These are phyloP conservation scores for Amanita thiersii DNA, from an alignment of 768 basidiomycete genomes.

Conservation along the genomic window DNA sequence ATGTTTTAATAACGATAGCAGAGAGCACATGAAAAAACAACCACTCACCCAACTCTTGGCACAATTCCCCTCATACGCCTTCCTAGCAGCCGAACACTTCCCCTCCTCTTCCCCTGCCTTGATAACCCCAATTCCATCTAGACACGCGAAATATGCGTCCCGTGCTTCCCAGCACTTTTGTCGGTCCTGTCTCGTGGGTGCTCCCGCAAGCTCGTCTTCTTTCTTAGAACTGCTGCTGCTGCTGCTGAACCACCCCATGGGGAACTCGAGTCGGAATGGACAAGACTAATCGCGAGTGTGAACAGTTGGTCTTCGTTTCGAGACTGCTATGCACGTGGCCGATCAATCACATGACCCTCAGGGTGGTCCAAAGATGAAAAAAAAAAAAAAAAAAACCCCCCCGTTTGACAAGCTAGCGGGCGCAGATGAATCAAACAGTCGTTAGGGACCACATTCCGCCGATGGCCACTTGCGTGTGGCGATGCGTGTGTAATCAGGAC, in stretches of 20 bases:
- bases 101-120: slow-evolving; percentile 67
- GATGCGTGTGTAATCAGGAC: too few species aligned
- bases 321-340: too few species aligned
- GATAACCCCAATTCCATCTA: slow-evolving; percentile 60
- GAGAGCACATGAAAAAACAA: slow-evolving; percentile 17
- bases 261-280: slow-evolving; percentile 7
- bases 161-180: slow-evolving; percentile 80
- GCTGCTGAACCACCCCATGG: slow-evolving; percentile 36
- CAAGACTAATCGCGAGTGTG: too few species aligned
- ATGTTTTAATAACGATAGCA: not conserved
- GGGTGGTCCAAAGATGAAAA: too few species aligned
- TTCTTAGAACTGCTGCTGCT: slow-evolving; percentile 13
- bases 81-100: slow-evolving; percentile 50
- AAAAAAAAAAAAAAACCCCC: too few species aligned
- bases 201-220: slow-evolving; percentile 22
- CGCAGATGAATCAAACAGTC: too few species aligned
- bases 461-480: too few species aligned
- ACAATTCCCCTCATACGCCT: slow-evolving; percentile 62
- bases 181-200: slow-evolving; percentile 55
- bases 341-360: too few species aligned
- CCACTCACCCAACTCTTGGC: slow-evolving; percentile 93
- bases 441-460: too few species aligned
- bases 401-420: too few species aligned
- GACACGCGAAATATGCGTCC: slow-evolving; percentile 80
- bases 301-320: too few species aligned